Evolutionary conservation across 2,329 filamentous ascomycete genomes (phyloP), one percentile per base, ranked within the genome.

Genomic region (Phyllachora maydis): DNA sequence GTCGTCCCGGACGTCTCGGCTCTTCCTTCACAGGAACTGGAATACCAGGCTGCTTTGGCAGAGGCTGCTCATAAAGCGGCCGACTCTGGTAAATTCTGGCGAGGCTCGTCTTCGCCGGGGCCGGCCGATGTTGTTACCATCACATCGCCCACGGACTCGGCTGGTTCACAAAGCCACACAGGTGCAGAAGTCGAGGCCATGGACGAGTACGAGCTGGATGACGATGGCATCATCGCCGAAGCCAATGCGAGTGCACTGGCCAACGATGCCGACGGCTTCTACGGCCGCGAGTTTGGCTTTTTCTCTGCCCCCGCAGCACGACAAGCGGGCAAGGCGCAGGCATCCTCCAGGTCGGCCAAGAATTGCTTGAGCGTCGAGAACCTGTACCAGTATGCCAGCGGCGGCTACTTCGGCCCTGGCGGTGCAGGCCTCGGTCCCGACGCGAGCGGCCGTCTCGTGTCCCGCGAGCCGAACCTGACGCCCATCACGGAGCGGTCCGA

Each of bases 401-500:
- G 88, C 14, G 88, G 88, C 11, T 92, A 79, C 47, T 95, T 95
- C 40, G 81, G 79, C 2, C 67, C 76, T 1, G 68, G 73, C 11
- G 73, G 73, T 4, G 26, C 23, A 12, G 25, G 27, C 3, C 47
- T 73, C 10, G 61, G 70, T 6, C 16, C 16, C 16, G 26, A 24
- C 13, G 67, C 67, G 26, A 88, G 76, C 32, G 82, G 78, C 11
- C 67, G 71, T 9, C 58, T 71, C 24, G 66, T 72, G 15, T 76
- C 77, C 11, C 67, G 75, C 19, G 85, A 93, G 42, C 85, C 88
- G 1, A 93, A 88, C 37, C 53, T 98, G 22, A 95, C 88, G 1
- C 88, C 88, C 5, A 95, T 98, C 36, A 95, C 85, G 0, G 88
- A 95, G 44, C 67, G 83, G 8, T 91, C 79, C 28, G 88, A 98